These are phyloP conservation scores for Amanita fuliginea DNA, from an alignment of 768 basidiomycete genomes.

Conservation along the genomic window DNA sequence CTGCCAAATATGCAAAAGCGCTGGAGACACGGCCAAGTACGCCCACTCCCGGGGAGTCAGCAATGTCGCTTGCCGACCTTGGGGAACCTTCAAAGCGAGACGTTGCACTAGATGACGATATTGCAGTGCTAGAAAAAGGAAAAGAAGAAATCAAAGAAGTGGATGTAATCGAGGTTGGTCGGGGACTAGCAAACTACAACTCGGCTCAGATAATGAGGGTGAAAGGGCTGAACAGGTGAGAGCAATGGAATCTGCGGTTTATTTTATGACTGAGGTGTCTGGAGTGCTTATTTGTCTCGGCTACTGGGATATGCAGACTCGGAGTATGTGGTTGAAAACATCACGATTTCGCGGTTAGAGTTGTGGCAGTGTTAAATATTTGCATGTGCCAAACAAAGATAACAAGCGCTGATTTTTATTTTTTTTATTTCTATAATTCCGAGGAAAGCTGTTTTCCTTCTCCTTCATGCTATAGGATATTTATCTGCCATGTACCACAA, in stretches of 20 bases:
- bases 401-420: conserved; percentile 22
- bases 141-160: conserved; percentile 27
- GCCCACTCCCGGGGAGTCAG: conserved; percentile 26
- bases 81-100: background rate
- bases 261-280: conserved; percentile 8
- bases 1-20: conserved; percentile 22
- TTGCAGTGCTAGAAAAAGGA: conserved; percentile 14
- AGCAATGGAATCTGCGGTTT: conserved; percentile 3
- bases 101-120: conserved; percentile 18
- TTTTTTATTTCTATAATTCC: conserved; percentile 11
- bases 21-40: conserved; percentile 46
- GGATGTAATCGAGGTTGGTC: conserved; percentile 83
- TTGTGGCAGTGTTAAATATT: conserved; percentile 40
- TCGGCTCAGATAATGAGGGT: conserved; percentile 83
- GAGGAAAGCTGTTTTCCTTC: background rate
- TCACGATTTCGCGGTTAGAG: conserved; percentile 58
- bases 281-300: conserved; percentile 69
- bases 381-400: conserved; percentile 22
- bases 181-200: conserved; percentile 94
- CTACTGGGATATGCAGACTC: conserved; percentile 90
- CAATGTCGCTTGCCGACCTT: background rate
- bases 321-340: conserved; percentile 94
- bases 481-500: conserved; percentile 58
- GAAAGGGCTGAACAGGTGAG: conserved; percentile 85
- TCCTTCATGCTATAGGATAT: conserved; percentile 24